A percentile compares a stretch with the other conserved stretches of the same genome.
Evolutionary conservation across 768 basidiomycete species (phyloP).

Genomic region (Amanita subjunquillea): DNA sequence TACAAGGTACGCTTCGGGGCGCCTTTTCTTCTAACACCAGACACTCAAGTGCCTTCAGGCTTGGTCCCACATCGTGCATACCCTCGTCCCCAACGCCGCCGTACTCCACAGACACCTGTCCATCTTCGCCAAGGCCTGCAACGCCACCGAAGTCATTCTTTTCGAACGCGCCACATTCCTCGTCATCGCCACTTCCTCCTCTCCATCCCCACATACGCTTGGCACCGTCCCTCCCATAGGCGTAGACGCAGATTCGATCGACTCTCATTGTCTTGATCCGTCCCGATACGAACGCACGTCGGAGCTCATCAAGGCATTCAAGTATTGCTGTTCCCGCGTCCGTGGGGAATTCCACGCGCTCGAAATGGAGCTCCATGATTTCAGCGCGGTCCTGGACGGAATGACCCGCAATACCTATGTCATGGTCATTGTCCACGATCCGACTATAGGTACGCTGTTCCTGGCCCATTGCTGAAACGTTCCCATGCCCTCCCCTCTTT

Average conservation of each 20-base stretch:
- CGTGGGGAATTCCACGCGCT: slow-evolving; percentile 80
- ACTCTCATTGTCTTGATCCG: slow-evolving; percentile 41
- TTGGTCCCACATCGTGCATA: slow-evolving; percentile 96
- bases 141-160: slow-evolving; percentile 87
- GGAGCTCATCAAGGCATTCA: slow-evolving; percentile 93
- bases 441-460: slow-evolving; percentile 63
- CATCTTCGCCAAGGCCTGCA: slow-evolving; percentile 79
- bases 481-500: slow-evolving; percentile 3
- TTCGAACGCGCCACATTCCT: slow-evolving; percentile 98
- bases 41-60: slow-evolving; percentile 41
- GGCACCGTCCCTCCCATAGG: slow-evolving; percentile 13
- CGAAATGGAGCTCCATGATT: slow-evolving; percentile 79
- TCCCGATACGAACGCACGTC: slow-evolving; percentile 82
- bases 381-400: slow-evolving; percentile 84
- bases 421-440: slow-evolving; percentile 81
- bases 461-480: slow-evolving; percentile 1
- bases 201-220: slow-evolving; percentile 26
- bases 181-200: slow-evolving; percentile 80
- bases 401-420: slow-evolving; percentile 93
- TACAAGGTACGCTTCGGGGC: slow-evolving; percentile 56
- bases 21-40: not conserved
- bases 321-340: slow-evolving; percentile 79
- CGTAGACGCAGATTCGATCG: slow-evolving; percentile 16
- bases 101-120: slow-evolving; percentile 81
- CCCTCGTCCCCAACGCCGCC: slow-evolving; percentile 90